Evolutionary conservation across 2,329 filamentous ascomycete species (phyloP).

Genomic region (Leptographium radiaticola): DNA sequence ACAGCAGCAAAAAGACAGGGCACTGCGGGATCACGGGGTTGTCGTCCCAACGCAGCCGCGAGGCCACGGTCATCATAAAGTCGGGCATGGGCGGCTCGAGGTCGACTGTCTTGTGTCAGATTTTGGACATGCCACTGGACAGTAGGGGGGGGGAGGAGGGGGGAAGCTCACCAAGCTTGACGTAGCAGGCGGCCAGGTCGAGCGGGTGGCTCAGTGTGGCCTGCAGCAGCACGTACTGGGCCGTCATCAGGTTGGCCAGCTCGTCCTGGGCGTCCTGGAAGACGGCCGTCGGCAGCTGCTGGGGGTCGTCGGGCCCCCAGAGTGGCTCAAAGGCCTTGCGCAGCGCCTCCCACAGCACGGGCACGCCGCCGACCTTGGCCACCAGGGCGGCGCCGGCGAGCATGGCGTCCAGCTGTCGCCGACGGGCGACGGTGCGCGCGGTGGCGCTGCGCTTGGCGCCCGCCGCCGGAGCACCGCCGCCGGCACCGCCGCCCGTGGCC

Average conservation of each 20-base stretch:
- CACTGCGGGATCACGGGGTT: slow-evolving; percentile 47
- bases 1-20: slow-evolving; percentile 68
- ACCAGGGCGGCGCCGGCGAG: slow-evolving; percentile 39
- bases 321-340: slow-evolving; percentile 36
- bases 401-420: slow-evolving; percentile 46
- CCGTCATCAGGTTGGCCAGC: slow-evolving; percentile 14
- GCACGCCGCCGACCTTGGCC: slow-evolving; percentile 35
- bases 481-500: slow-evolving; percentile 43
- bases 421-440: slow-evolving; percentile 36
- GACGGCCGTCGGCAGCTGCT: slow-evolving; percentile 23
- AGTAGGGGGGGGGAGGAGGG: too few relatives aligned
- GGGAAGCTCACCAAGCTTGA: slow-evolving; percentile 32
- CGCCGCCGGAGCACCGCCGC: slow-evolving; percentile 11
- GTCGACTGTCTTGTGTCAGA: slow-evolving; percentile 14
- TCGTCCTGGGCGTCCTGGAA: slow-evolving; percentile 40
- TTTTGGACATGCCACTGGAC: too few relatives aligned
- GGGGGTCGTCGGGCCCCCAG: slow-evolving; percentile 33
- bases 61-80: slow-evolving; percentile 56
- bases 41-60: slow-evolving; percentile 62
- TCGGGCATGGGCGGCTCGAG: slow-evolving; percentile 57
- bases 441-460: slow-evolving; percentile 22
- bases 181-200: slow-evolving; percentile 31
- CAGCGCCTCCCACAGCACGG: slow-evolving; percentile 37
- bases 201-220: slow-evolving; percentile 38
- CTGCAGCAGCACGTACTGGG: slow-evolving; percentile 32